Evolutionary conservation across 768 basidiomycete genomes (phyloP).

Genomic region (Baorangia bicolor): DNA sequence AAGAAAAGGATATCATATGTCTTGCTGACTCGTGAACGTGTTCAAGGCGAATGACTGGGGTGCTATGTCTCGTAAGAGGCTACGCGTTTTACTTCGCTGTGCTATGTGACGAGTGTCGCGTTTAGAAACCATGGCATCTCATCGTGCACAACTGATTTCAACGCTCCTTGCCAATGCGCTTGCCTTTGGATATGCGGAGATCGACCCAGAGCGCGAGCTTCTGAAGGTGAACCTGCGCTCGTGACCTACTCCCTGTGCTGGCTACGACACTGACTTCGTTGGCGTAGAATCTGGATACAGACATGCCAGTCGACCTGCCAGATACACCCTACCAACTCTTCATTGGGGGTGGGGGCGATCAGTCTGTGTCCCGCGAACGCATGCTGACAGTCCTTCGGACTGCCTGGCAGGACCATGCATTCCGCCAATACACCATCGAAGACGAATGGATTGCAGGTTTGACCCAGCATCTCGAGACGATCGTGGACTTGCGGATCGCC

Average conservation of each 20-base stretch:
- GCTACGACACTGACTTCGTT: not conserved
- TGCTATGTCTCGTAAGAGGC: constrained; percentile 53
- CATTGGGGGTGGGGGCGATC: constrained; percentile 21
- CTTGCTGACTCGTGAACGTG: not conserved
- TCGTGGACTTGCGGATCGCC: constrained; percentile 43
- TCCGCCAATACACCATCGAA: constrained; percentile 22
- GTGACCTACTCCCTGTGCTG: not conserved
- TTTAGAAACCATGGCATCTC: constrained; percentile 48
- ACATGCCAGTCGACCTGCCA: constrained; percentile 35
- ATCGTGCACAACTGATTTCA: constrained; percentile 45
- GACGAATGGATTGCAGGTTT: constrained; percentile 42
- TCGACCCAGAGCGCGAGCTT: constrained; percentile 45
- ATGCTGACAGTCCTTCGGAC: constrained; percentile 13
- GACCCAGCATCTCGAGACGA: constrained; percentile 35
- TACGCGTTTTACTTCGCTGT: not conserved
- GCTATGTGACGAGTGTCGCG: not conserved
- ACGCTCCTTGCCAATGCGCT: constrained; percentile 47
- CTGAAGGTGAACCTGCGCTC: constrained; percentile 42
- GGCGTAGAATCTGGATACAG: constrained; percentile 52
- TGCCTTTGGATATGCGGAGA: constrained; percentile 45
- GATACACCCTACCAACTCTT: constrained; percentile 42
- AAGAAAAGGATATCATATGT: not conserved
- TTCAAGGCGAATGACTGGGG: constrained; percentile 63
- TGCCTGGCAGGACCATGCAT: constrained; percentile 15
- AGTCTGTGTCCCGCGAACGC: constrained; percentile 16